Evolutionary conservation across 768 basidiomycete species (phyloP).

Genomic region (Podaxis rugospora): DNA sequence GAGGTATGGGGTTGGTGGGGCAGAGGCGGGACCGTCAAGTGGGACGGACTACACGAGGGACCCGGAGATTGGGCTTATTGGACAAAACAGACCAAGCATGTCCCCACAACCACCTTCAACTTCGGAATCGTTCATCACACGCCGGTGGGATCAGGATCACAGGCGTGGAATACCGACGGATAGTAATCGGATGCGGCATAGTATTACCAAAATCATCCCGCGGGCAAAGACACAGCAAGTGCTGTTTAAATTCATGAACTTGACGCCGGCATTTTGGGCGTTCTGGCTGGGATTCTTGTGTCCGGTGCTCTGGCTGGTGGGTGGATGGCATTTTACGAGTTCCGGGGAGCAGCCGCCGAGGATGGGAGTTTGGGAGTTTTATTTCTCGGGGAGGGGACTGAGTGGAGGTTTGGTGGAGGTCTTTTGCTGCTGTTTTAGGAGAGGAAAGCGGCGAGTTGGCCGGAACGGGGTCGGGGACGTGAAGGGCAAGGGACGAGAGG

Average conservation of each 20-base stretch:
- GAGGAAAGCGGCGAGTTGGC: slow-evolving; percentile 14
- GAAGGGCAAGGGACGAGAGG: slow-evolving; percentile 10
- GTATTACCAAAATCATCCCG: slow-evolving; percentile 23
- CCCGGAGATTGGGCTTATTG: slow-evolving; percentile 8
- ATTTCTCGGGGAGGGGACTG: slow-evolving; percentile 20
- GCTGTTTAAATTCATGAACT: slow-evolving; percentile 10
- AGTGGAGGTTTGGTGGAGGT: slow-evolving; percentile 32
- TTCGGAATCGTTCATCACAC: slow-evolving; percentile 48
- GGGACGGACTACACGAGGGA: slow-evolving; percentile 9
- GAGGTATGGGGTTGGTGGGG: background rate
- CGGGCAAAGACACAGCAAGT: slow-evolving; percentile 27
- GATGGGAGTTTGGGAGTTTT: slow-evolving; percentile 43
- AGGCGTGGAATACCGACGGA: slow-evolving; percentile 16
- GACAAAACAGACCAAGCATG: background rate
- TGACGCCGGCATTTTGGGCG: slow-evolving; percentile 51
- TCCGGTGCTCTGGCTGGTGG: slow-evolving; percentile 73
- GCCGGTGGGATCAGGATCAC: slow-evolving; percentile 45
- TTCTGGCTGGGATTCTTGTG: slow-evolving; percentile 75
- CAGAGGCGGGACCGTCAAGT: slow-evolving; percentile 5
- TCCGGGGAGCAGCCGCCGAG: slow-evolving; percentile 42
- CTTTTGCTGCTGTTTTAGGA: slow-evolving; percentile 25
- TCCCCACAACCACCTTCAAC: slow-evolving; percentile 23
- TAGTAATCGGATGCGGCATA: slow-evolving; percentile 25
- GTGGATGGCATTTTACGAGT: slow-evolving; percentile 64
- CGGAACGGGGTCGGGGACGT: background rate